phyloP scores from a whole-genome alignment of 345 rosid species.

The Citrus inodora region DNA sequence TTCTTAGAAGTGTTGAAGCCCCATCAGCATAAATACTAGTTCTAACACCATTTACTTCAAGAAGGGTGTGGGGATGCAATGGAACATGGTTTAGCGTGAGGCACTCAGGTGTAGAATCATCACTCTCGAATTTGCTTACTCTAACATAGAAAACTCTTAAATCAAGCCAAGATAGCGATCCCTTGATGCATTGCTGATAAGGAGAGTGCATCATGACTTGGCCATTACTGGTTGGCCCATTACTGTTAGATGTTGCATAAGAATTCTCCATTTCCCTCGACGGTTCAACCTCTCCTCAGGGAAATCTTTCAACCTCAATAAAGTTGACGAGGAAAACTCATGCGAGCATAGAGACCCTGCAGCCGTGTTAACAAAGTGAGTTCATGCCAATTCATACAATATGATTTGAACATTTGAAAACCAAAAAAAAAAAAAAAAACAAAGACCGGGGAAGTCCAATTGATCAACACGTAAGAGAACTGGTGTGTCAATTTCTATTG shows the following conservation, averaged over 20 bases:
- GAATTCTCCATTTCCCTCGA: conserved; percentile 48
- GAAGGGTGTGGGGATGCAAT: conserved; percentile 55
- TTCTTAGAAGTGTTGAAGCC: conserved; percentile 55
- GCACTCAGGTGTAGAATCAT: conserved; percentile 57
- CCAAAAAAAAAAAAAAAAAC: neutral
- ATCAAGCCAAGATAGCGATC: conserved; percentile 60
- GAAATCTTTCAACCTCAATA: conserved; percentile 25
- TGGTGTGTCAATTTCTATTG: neutral
- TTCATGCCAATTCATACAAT: conserved; percentile 10
- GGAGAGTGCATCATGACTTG: conserved; percentile 29
- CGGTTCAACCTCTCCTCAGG: conserved; percentile 16
- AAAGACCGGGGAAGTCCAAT: neutral
- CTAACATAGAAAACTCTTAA: conserved; percentile 87
- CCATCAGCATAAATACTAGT: conserved; percentile 55
- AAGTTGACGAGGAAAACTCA: conserved; percentile 17
- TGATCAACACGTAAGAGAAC: neutral
- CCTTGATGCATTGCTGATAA: conserved; percentile 33
- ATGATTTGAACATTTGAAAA: conserved; percentile 2
- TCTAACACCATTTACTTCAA: conserved; percentile 76
- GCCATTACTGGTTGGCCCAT: conserved; percentile 33
- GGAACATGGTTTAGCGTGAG: conserved; percentile 76
- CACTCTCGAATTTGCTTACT: conserved; percentile 55
- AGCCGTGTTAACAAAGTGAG: conserved; percentile 12
- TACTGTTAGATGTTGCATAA: conserved; percentile 34
- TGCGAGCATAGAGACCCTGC: conserved; percentile 22